Evolutionary conservation across 2,329 filamentous ascomycete species (phyloP).

Genomic region (Plectosphaerella sp.): DNA sequence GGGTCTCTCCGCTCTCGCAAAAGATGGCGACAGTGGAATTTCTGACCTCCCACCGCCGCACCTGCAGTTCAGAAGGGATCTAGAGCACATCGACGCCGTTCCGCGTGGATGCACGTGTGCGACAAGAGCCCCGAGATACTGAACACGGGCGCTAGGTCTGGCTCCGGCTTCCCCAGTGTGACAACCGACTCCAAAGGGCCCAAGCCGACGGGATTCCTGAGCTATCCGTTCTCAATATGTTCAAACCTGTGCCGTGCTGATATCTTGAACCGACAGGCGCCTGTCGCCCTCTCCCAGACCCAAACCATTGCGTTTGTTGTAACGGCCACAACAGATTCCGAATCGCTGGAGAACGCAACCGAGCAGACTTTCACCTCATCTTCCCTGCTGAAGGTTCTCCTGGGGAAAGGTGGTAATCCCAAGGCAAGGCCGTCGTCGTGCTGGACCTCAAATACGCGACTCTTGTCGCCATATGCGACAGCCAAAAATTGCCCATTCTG

Average conservation of each 20-base stretch:
- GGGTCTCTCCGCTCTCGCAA: neutral
- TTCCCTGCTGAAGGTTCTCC: neutral
- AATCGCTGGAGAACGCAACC: neutral
- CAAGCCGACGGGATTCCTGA: neutral
- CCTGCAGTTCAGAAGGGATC: neutral
- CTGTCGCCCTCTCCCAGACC: neutral
- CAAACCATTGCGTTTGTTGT: neutral
- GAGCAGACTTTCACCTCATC: neutral
- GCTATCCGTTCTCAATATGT: neutral
- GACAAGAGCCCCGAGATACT: neutral
- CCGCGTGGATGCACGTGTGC: neutral
- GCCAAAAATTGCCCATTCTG: neutral
- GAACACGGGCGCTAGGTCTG: neutral
- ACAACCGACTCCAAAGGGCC: neutral
- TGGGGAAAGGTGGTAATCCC: no score
- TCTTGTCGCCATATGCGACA: neutral
- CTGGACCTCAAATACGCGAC: neutral
- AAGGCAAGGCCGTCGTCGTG: neutral
- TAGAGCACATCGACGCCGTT: neutral
- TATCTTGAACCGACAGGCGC: neutral
- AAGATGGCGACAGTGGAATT: neutral
- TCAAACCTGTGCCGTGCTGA: neutral
- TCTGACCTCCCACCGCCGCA: neutral
- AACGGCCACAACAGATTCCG: neutral
- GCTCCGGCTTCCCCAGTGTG: neutral